Percentiles rank a stretch among this genome's conserved stretches.
Evolutionary conservation across 805 yeast species (phyloP).

Genomic region (Metschnikowia proteae): DNA sequence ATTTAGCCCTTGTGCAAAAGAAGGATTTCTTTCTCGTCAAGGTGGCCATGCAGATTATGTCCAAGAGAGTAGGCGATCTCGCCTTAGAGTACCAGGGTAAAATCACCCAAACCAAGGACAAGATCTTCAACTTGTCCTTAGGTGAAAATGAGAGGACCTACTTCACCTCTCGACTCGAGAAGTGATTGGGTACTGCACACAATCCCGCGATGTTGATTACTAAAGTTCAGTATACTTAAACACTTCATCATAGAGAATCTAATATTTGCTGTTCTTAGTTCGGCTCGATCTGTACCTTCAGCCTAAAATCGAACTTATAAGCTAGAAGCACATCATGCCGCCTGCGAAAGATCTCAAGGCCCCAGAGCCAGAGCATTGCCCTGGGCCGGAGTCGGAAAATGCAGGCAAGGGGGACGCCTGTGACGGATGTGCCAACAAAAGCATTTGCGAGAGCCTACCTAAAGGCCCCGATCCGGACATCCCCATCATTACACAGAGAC

Average conservation of each 20-base stretch:
- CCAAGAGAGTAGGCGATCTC: conserved; percentile 44
- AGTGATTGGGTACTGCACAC: conserved; percentile 2
- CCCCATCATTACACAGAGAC: conserved; percentile 64
- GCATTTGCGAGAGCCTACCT: conserved; percentile 80
- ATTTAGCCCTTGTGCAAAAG: conserved; percentile 40
- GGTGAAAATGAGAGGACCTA: conserved; percentile 45
- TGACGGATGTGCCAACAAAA: conserved; percentile 90
- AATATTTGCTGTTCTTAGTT: not conserved
- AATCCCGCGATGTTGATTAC: conserved; percentile 3
- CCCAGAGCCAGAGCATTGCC: conserved; percentile 96
- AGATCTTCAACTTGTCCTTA: conserved; percentile 36
- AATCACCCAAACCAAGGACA: conserved; percentile 25
- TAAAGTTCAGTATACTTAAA: not conserved
- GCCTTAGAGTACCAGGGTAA: conserved; percentile 23
- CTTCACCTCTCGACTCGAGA: conserved; percentile 17
- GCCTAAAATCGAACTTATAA: not conserved
- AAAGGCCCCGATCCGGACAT: conserved; percentile 96
- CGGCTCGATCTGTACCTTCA: not conserved
- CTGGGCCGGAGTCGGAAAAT: conserved; percentile 91
- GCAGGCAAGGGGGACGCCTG: conserved; percentile 97
- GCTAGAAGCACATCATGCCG: conserved; percentile 18
- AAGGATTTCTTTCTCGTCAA: conserved; percentile 6
- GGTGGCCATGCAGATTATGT: conserved; percentile 53
- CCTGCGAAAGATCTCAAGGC: conserved; percentile 38
- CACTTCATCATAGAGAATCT: not conserved